Percentiles rank a stretch among this genome's conserved stretches.
Evolutionary conservation across 306 rosid genomes (phyloP).

Genomic region (Lathyrus aphaca): DNA sequence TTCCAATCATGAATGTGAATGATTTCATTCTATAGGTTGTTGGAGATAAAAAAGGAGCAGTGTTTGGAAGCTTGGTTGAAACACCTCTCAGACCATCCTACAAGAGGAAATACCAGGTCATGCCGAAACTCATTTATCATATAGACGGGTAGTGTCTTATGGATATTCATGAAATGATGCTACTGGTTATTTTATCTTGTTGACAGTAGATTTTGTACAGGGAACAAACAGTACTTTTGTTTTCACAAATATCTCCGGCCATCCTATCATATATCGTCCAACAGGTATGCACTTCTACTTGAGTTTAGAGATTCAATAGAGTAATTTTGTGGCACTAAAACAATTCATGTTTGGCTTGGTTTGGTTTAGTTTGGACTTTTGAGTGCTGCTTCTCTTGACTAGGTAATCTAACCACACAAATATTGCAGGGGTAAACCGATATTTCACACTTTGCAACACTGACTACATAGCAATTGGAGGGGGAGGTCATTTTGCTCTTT

Average conservation of each 20-base stretch:
- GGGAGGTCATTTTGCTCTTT: slow-evolving; percentile 85
- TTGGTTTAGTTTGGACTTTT: slow-evolving; percentile 9
- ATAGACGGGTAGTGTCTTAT: background rate
- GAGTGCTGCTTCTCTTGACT: slow-evolving; percentile 25
- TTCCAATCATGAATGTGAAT: background rate
- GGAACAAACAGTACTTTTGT: slow-evolving; percentile 84
- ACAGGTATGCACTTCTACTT: slow-evolving; percentile 61
- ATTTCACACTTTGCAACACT: slow-evolving; percentile 76
- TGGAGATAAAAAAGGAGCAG: slow-evolving; percentile 83
- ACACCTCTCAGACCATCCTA: slow-evolving; percentile 78
- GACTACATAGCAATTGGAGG: slow-evolving; percentile 88
- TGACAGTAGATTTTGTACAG: slow-evolving; percentile 58
- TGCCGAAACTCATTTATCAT: slow-evolving; percentile 29
- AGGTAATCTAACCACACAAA: slow-evolving; percentile 23
- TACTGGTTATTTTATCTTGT: slow-evolving; percentile 28
- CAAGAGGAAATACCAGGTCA: slow-evolving; percentile 87
- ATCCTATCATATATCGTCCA: slow-evolving; percentile 76
- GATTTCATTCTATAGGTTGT: slow-evolving; percentile 65
- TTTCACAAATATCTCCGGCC: slow-evolving; percentile 69
- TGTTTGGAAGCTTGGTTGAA: slow-evolving; percentile 93
- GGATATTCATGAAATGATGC: slow-evolving; percentile 29
- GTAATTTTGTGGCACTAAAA: background rate
- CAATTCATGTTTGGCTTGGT: background rate
- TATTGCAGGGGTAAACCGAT: slow-evolving; percentile 78
- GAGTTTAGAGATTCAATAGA: background rate